Evolutionary conservation across 345 rosid genomes (phyloP).

Genomic region (Moricandia arvensis): DNA sequence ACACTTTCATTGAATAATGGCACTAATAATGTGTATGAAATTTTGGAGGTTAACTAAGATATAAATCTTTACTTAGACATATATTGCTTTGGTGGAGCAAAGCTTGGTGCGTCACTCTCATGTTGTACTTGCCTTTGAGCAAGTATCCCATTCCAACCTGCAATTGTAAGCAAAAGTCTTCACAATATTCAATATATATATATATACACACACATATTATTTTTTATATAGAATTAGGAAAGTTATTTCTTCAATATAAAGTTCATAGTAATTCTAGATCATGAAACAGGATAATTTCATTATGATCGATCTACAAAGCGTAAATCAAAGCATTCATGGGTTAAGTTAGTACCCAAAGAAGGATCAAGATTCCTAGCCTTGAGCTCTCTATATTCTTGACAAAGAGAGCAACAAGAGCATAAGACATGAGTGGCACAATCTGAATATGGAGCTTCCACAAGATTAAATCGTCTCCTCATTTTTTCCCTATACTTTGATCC

Average conservation of each 20-base stretch:
- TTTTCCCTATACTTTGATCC: slow-evolving; percentile 52
- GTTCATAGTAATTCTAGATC: background rate
- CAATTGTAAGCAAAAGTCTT: slow-evolving; percentile 9
- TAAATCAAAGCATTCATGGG: background rate
- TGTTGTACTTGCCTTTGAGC: slow-evolving; percentile 37
- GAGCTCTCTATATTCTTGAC: slow-evolving; percentile 57
- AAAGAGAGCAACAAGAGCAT: slow-evolving; percentile 47
- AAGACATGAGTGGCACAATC: slow-evolving; percentile 44
- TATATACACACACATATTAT: background rate
- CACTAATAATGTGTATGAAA: slow-evolving; percentile 6
- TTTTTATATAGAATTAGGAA: background rate
- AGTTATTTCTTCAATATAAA: background rate
- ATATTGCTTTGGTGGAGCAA: slow-evolving; percentile 41
- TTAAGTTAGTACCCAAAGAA: slow-evolving; percentile 41
- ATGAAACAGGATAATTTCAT: background rate
- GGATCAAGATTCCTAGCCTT: slow-evolving; percentile 46
- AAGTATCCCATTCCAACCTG: slow-evolving; percentile 47
- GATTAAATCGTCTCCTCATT: slow-evolving; percentile 42
- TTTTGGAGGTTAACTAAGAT: background rate
- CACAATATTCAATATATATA: background rate
- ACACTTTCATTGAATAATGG: background rate
- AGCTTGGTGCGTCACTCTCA: slow-evolving; percentile 16
- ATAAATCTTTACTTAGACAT: slow-evolving; percentile 33
- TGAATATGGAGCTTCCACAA: slow-evolving; percentile 49
- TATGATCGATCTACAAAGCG: background rate